Evolutionary conservation across 2,329 filamentous ascomycete genomes (phyloP).

Genomic region (Fusarium sp.): DNA sequence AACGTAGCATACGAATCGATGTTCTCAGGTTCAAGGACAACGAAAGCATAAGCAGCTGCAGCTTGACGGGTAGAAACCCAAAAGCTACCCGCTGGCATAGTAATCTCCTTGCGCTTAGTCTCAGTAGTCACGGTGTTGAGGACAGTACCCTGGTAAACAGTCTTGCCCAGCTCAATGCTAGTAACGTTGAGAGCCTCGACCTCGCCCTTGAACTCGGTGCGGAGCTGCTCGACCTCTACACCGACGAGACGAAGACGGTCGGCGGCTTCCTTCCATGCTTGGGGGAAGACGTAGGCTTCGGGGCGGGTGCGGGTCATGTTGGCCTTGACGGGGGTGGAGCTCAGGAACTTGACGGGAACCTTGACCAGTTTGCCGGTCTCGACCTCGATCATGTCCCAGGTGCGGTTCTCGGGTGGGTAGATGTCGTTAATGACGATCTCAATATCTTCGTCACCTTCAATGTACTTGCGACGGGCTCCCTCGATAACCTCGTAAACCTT

Average conservation of each 20-base stretch:
- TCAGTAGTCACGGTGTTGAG: conserved; percentile 42
- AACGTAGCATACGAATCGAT: conserved; percentile 45
- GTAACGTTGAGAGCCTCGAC: conserved; percentile 43
- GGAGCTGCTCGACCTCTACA: conserved; percentile 38
- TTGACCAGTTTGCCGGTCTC: conserved; percentile 42
- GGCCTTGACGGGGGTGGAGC: conserved; percentile 41
- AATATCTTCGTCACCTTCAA: conserved; percentile 26
- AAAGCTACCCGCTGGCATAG: conserved; percentile 44
- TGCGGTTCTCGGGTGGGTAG: conserved; percentile 36
- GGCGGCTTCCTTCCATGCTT: conserved; percentile 41
- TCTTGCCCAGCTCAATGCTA: conserved; percentile 17
- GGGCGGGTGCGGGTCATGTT: conserved; percentile 45
- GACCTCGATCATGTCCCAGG: conserved; percentile 46
- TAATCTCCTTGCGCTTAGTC: conserved; percentile 29
- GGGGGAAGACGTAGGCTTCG: conserved; percentile 46
- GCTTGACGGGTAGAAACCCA: conserved; percentile 44
- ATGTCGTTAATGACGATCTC: conserved; percentile 46
- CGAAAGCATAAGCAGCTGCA: conserved; percentile 46
- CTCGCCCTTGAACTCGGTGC: conserved; percentile 37
- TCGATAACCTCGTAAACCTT: conserved; percentile 39
- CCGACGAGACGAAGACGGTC: conserved; percentile 42
- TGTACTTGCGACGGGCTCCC: conserved; percentile 39
- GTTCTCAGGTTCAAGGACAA: conserved; percentile 46
- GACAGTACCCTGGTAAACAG: conserved; percentile 42
- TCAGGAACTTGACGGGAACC: conserved; percentile 40